Evolutionary conservation across 345 rosid genomes (phyloP).

Genomic region (Pistacia vera): DNA sequence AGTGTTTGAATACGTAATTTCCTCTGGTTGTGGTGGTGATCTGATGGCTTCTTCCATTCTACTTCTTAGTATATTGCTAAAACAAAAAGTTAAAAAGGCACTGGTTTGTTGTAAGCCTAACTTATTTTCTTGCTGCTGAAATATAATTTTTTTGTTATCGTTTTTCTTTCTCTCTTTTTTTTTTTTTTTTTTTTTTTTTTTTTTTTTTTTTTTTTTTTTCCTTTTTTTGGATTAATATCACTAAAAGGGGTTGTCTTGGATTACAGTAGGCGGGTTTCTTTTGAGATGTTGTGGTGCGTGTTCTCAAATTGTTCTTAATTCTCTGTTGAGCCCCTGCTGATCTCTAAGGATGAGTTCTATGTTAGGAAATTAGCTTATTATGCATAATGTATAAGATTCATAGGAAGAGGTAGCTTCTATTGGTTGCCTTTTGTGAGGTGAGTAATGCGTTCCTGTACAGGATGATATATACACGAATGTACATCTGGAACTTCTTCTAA

Average conservation of each 20-base stretch:
- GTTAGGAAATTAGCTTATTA: slow-evolving; percentile 4
- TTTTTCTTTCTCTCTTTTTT: too few species aligned
- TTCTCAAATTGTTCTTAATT: background rate
- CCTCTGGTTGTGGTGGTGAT: background rate
- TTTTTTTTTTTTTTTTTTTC: too few species aligned
- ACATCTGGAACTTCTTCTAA: slow-evolving; percentile 57
- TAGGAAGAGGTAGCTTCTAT: slow-evolving; percentile 46
- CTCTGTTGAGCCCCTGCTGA: slow-evolving; percentile 5
- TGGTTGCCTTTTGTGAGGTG: slow-evolving; percentile 37
- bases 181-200: background rate
- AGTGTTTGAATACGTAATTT: background rate
- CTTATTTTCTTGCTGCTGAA: background rate
- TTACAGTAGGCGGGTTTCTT: background rate
- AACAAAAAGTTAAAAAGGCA: background rate
- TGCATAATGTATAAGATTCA: slow-evolving; percentile 20
- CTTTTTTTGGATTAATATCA: slow-evolving; percentile 1
- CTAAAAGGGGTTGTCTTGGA: background rate
- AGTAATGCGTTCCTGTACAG: slow-evolving; percentile 72
- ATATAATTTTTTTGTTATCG: background rate
- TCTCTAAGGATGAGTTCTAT: background rate
- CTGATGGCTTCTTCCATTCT: background rate
- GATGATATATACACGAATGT: slow-evolving; percentile 42
- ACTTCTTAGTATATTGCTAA: background rate
- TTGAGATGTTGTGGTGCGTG: background rate
- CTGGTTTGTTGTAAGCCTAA: background rate